phyloP scores from a whole-genome alignment of 31 red algal species.

The Porphyra umbilicalis region DNA sequence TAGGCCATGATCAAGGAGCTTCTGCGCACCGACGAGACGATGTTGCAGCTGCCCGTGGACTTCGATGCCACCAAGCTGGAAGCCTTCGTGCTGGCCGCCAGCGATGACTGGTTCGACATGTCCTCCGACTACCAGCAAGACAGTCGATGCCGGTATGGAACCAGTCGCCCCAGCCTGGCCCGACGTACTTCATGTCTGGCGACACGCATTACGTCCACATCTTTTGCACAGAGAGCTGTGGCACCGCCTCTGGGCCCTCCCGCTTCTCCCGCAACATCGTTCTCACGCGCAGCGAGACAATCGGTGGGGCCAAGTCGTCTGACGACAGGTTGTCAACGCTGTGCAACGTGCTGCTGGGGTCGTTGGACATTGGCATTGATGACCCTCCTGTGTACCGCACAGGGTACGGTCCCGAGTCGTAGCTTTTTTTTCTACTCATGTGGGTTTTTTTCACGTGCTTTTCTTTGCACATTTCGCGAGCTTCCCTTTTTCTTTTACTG shows the following conservation, averaged over 20 bases:
- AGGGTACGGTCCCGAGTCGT: too few species aligned
- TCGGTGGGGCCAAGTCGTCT: background rate
- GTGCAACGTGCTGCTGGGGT: background rate
- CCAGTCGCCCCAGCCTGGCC: background rate
- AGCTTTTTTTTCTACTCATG: too few species aligned
- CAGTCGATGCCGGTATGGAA: background rate
- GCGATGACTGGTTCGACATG: background rate
- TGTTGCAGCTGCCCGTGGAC: too few species aligned
- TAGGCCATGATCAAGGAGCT: too few species aligned
- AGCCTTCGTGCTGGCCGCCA: too few species aligned
- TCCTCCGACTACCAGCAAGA: background rate
- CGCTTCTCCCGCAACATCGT: background rate
- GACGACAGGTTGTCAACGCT: background rate
- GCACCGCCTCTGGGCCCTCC: background rate
- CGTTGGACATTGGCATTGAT: background rate
- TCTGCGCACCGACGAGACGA: too few species aligned
- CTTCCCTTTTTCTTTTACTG: too few species aligned
- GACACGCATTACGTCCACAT: background rate
- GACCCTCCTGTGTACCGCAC: background rate
- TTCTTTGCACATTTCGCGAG: too few species aligned
- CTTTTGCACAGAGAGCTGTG: background rate
- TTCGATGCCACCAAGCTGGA: too few species aligned
- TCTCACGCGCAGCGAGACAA: background rate
- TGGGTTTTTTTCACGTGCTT: too few species aligned
- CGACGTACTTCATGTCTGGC: background rate